Evolutionary conservation across 192 early-diverging fungal species (phyloP), one percentile per base, ranked within the genome.

Genomic region (Coemansia sp.): DNA sequence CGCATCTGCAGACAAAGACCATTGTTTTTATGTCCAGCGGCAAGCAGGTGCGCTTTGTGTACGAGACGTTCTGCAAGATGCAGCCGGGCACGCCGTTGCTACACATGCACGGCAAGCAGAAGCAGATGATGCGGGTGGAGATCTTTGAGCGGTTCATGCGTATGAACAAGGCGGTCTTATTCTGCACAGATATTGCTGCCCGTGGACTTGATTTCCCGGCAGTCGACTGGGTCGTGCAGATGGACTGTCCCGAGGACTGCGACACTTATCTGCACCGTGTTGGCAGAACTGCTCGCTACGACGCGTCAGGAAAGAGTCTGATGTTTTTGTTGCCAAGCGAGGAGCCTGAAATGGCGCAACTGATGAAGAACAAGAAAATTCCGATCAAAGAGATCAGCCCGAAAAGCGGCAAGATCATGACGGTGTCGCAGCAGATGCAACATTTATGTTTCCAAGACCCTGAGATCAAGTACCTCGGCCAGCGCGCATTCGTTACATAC

Each of bases 261-360:
- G 92, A 88, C 52, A 99, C 96, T 1, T 98, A 99, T 82, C 93
- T 99, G 75, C 97, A 99, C 71, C 92, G 97, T 51, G 97, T 97
- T 5, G 97, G 97, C 1, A 89, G 97, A 51, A 99, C 97, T 17
- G 97, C 97, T 8, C 90, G 97, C 61, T 93, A 94, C 85, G 92
- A 94, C 49, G 85, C 94, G 4, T 76, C 87, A 6, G 97, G 97
- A 36, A 88, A 94, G 58, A 91, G 91, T 4, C 83, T 99, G 50
- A 61, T 98, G 73, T 87, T 98, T 36, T 80, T 99, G 17, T 77
- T 94, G 54, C 95, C 97, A 7, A 89, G 87, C 22, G 97, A 99
- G 76, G 88, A 88, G 52, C 83, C 91, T 20, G 92, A 86, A 5
- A 96, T 98, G 95, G 56, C 90, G 45, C 79, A 80, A 42, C 83